phyloP scores from a whole-genome alignment of 768 basidiomycete genomes.

The Mycena rebaudengoi region DNA sequence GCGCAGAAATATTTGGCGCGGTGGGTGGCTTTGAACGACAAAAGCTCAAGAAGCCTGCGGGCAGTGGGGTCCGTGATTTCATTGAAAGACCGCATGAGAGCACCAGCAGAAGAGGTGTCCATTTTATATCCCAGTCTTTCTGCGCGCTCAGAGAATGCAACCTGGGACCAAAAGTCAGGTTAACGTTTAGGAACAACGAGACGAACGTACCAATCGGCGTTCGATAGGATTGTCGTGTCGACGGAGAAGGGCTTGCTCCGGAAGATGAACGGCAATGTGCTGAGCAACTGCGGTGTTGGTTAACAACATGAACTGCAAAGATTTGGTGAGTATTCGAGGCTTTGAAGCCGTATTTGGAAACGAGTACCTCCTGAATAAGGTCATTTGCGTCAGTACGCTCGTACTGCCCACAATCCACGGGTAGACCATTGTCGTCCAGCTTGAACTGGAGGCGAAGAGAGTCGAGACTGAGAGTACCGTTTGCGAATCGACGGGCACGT shows the following conservation, averaged over 20 bases:
- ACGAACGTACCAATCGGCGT: slow-evolving; percentile 78
- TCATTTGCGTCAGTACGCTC: slow-evolving; percentile 76
- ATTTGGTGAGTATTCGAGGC: slow-evolving; percentile 6
- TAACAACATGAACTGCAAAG: slow-evolving; percentile 87
- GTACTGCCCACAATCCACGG: slow-evolving; percentile 78
- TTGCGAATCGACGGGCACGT: slow-evolving; percentile 75
- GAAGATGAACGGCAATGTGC: slow-evolving; percentile 91
- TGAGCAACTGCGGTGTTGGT: slow-evolving; percentile 92
- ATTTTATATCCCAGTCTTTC: slow-evolving; percentile 84
- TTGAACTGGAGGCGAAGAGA: slow-evolving; percentile 78
- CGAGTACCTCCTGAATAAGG: slow-evolving; percentile 86
- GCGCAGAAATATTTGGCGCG: slow-evolving; percentile 98
- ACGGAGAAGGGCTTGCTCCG: slow-evolving; percentile 96
- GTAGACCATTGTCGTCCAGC: slow-evolving; percentile 81
- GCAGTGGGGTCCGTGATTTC: slow-evolving; percentile 76
- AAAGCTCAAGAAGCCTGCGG: slow-evolving; percentile 79
- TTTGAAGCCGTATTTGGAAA: not conserved
- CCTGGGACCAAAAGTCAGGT: slow-evolving; percentile 51
- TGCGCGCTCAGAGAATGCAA: slow-evolving; percentile 81
- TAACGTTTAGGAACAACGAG: not conserved
- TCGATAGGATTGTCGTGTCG: slow-evolving; percentile 95
- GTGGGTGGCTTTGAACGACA: slow-evolving; percentile 92
- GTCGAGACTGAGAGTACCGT: slow-evolving; percentile 79
- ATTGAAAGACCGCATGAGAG: slow-evolving; percentile 88
- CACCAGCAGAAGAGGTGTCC: slow-evolving; percentile 80